Evolutionary conservation across 2,329 filamentous ascomycete species (phyloP).

Genomic region (Allantophomopsis lycopodina): DNA sequence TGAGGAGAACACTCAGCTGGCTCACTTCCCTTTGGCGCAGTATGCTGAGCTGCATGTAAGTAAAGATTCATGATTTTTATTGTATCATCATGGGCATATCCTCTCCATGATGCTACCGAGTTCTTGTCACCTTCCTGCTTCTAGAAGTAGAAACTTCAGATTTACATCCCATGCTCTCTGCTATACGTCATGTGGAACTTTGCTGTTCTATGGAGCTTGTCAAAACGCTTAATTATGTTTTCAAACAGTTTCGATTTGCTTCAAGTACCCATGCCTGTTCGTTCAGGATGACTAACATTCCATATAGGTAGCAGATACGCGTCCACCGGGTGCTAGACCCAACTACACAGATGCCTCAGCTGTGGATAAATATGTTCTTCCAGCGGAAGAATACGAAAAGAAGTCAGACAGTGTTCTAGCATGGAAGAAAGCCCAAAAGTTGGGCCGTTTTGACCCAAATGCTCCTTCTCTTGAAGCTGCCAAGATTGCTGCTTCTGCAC

Average conservation of each 20-base stretch:
- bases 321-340: conserved; percentile 59
- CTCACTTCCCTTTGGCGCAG: conserved; percentile 50
- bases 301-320: conserved; percentile 61
- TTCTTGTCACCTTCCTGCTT: no score
- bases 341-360: conserved; percentile 72
- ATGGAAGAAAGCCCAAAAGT: conserved; percentile 89
- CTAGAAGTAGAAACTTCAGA: no score
- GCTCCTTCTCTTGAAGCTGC: conserved; percentile 62
- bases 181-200: no score
- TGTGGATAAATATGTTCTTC: conserved; percentile 84
- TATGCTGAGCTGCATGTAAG: conserved; percentile 74
- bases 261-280: not conserved
- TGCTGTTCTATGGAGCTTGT: no score
- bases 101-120: no score
- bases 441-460: conserved; percentile 89
- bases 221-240: no score
- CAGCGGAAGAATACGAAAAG: conserved; percentile 71
- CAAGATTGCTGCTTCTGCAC: conserved; percentile 52
- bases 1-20: conserved; percentile 57
- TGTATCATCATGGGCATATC: no score
- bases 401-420: conserved; percentile 81
- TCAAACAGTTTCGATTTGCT: no score
- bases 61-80: conserved; percentile 12
- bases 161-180: no score
- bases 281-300: conserved; percentile 5